Conservation (phyloP, 257 asterid species). For the Nicotiana tomentosiformis region DNA sequence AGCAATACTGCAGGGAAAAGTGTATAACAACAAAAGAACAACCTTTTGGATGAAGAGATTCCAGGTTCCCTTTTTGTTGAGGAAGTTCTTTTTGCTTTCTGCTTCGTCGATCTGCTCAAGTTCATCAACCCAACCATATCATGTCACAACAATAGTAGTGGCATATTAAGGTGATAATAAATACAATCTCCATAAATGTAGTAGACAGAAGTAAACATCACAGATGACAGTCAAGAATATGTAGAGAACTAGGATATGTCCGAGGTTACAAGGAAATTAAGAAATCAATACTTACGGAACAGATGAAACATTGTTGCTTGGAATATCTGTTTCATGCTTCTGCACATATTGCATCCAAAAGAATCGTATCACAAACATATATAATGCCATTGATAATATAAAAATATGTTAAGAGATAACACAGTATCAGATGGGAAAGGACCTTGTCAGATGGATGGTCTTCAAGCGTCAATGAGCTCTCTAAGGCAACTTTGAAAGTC, state of each 20-base stretch:
- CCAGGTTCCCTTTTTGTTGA: not conserved
- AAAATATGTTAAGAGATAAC: not conserved
- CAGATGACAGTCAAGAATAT: not conserved
- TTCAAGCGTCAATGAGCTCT: not conserved
- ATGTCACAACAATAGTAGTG: not conserved
- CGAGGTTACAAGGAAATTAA: not conserved
- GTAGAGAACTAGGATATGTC: not conserved
- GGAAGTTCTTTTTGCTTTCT: not conserved
- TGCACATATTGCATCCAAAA: not conserved
- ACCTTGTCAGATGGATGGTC: not conserved
- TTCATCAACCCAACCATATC: not conserved
- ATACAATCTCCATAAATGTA: not conserved
- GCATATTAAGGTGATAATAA: not conserved
- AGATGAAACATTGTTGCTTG: not conserved
- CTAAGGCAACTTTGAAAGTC: not conserved
- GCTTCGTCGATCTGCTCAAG: not conserved
- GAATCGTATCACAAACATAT: not conserved
- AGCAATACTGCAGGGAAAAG: not conserved
- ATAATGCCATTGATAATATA: not conserved
- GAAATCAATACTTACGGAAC: constrained; percentile 1
- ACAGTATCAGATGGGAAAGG: not conserved
- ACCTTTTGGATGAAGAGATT: not conserved
- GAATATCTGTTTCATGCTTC: not conserved
- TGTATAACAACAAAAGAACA: not conserved
- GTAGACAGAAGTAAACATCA: not conserved